Base-by-base conservation (phyloP, 2,329 filamentous ascomycete genomes). In the Penicillium sumatraense region DNA sequence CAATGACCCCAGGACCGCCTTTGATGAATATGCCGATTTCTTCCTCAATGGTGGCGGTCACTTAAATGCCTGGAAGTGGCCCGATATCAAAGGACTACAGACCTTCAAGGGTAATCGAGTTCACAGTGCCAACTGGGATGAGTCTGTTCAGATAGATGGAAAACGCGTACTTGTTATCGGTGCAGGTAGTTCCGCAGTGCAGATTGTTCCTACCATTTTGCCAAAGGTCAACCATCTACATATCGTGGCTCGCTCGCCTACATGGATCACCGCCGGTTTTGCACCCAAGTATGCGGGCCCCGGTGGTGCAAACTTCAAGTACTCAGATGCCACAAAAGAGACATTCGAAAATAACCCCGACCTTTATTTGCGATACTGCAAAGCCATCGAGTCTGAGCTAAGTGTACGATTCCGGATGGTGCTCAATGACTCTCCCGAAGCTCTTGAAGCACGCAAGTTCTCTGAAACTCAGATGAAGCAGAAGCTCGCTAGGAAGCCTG, bases 391-490 rank as follows among this genome's bases (percentile, higher is more conserved):
- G 44, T 58, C 56, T 8, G 64, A 64, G 47, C 56, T 69, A 16
- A 67, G 69, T 46, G 47, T 44, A 16, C 46, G 63, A 16, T 64
- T 66, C 53, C 53, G 53, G 14, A 21, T 40, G 11, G 20, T 42
- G 6, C 5, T 42, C 21, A 26, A 26, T 7, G 20, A 16, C 3
- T 14, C 6, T n/a, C 3, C 72, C 47, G 78, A 80, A 68, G 77
- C 79, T 1, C 66, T 68, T 49, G 67, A 72, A 23, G 79, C 79
- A 3, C 56, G 49, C 47, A 58, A 53, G n/a, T n/a, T n/a, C n/a
- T n/a, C n/a, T n/a, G n/a, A n/a, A n/a, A n/a, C n/a, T n/a, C n/a
- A n/a, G 20, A 58, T 66, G 13, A 56, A 33, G 29, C 13, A 8
- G 41, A 52, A n/a, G 45, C 57, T 46, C 48, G 11, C 29, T 33